Conservation (phyloP, 2,329 filamentous ascomycete genomes). For the Penicillium sp. region DNA sequence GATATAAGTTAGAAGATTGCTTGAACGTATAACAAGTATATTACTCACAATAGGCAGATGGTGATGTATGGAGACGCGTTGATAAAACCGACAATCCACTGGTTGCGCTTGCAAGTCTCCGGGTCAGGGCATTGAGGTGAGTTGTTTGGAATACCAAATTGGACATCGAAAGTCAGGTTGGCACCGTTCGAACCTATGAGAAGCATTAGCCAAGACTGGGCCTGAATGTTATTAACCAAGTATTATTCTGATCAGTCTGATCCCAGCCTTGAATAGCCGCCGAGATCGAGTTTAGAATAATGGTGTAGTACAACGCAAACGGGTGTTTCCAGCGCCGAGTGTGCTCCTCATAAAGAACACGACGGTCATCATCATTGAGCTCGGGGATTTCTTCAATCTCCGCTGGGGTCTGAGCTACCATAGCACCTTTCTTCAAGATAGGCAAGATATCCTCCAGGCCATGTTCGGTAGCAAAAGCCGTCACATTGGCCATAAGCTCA, state of each 20-base stretch:
- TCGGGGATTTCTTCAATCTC: constrained; percentile 62
- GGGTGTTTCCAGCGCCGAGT: constrained; percentile 50
- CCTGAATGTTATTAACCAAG: not conserved
- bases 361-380: constrained; percentile 53
- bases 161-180: constrained; percentile 21
- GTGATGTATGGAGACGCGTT: constrained; percentile 56
- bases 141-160: constrained; percentile 22
- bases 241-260: constrained; percentile 37
- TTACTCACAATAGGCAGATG: constrained; percentile 47
- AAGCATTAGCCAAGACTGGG: not conserved
- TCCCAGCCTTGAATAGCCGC: constrained; percentile 54
- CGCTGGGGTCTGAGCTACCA: constrained; percentile 69
- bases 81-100: constrained; percentile 61
- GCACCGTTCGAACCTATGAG: constrained; percentile 20
- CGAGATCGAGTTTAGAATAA: constrained; percentile 50
- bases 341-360: constrained; percentile 44
- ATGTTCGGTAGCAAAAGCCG: constrained; percentile 50
- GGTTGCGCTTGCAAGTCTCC: constrained; percentile 40
- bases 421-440: constrained; percentile 52
- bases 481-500: constrained; percentile 15
- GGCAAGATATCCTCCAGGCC: constrained; percentile 56
- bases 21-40: not conserved
- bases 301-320: constrained; percentile 49
- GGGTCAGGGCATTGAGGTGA: constrained; percentile 15
- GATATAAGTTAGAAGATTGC: not conserved